phyloP scores from a whole-genome alignment of 257 asterid genomes.

The Solanum bulbocastanum region DNA sequence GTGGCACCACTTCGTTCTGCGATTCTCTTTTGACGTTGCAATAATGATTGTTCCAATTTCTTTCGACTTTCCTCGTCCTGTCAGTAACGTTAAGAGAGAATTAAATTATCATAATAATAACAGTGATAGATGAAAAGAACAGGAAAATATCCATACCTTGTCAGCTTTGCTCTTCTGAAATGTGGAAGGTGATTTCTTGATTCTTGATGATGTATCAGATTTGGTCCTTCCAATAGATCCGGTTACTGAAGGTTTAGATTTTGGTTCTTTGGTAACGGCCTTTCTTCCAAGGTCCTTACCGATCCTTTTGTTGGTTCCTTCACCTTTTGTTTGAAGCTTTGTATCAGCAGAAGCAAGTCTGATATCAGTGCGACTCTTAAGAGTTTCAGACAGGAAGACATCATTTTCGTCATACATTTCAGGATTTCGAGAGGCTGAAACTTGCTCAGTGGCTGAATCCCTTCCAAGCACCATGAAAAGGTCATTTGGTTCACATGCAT shows the following conservation, averaged over 20 bases:
- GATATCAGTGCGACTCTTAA: slow-evolving; percentile 5
- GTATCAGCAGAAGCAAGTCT: slow-evolving; percentile 15
- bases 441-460: slow-evolving; percentile 32
- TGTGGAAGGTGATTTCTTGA: slow-evolving; percentile 21
- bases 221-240: slow-evolving; percentile 44
- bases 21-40: slow-evolving; percentile 66
- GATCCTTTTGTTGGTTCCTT: slow-evolving; percentile 10
- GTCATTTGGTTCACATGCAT: slow-evolving; percentile 57
- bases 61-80: slow-evolving; percentile 70
- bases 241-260: slow-evolving; percentile 22
- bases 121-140: neutral
- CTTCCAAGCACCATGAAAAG: slow-evolving; percentile 54
- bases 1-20: slow-evolving; percentile 66
- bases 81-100: neutral
- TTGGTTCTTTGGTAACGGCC: slow-evolving; percentile 22
- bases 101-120: neutral
- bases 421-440: slow-evolving; percentile 27
- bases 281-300: slow-evolving; percentile 21
- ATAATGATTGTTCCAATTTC: slow-evolving; percentile 50
- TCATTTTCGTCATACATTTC: slow-evolving; percentile 39
- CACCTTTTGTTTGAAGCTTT: slow-evolving; percentile 12
- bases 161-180: slow-evolving; percentile 34
- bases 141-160: slow-evolving; percentile 27
- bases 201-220: slow-evolving; percentile 32
- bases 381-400: slow-evolving; percentile 22